Evolutionary conservation across 805 yeast species (phyloP).

Genomic region (Wickerhamiella domercqiae): DNA sequence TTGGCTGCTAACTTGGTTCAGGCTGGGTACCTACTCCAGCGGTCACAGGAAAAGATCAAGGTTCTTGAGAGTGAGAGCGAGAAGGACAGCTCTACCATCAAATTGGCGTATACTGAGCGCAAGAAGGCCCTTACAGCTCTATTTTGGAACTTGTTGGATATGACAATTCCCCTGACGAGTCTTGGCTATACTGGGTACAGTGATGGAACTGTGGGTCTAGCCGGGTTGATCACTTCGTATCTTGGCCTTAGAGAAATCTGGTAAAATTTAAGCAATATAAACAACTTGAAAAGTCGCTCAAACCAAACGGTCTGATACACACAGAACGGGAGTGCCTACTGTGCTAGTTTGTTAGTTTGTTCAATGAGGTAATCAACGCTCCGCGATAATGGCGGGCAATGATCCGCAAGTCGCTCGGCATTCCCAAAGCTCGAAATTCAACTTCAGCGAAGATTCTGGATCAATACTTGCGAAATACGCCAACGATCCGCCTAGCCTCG

Average conservation of each 20-base stretch:
- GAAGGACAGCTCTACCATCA: slow-evolving; percentile 27
- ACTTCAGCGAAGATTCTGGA: slow-evolving; percentile 47
- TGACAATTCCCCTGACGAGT: slow-evolving; percentile 58
- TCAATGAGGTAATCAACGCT: no score
- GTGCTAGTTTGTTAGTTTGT: no score
- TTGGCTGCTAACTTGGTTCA: slow-evolving; percentile 46
- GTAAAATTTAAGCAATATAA: slow-evolving; percentile 6
- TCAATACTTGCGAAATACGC: slow-evolving; percentile 65
- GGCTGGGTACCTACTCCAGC: slow-evolving; percentile 40
- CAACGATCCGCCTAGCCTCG: slow-evolving; percentile 64
- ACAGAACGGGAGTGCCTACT: no score
- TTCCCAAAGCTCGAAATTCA: no score
- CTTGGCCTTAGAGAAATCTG: slow-evolving; percentile 40
- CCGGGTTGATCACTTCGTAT: slow-evolving; percentile 69
- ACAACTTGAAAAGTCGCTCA: no score
- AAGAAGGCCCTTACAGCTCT: slow-evolving; percentile 27
- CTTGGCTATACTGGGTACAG: slow-evolving; percentile 43
- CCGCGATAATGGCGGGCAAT: no score
- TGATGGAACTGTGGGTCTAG: slow-evolving; percentile 71
- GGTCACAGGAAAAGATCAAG: slow-evolving; percentile 26
- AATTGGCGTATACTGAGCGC: slow-evolving; percentile 26
- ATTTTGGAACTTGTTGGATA: slow-evolving; percentile 63
- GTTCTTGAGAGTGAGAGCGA: slow-evolving; percentile 13
- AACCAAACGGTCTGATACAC: no score
- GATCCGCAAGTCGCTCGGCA: no score